Evolutionary conservation across 1,139 yeast species (phyloP).

Genomic region (Entelexis paramagnoliae): DNA sequence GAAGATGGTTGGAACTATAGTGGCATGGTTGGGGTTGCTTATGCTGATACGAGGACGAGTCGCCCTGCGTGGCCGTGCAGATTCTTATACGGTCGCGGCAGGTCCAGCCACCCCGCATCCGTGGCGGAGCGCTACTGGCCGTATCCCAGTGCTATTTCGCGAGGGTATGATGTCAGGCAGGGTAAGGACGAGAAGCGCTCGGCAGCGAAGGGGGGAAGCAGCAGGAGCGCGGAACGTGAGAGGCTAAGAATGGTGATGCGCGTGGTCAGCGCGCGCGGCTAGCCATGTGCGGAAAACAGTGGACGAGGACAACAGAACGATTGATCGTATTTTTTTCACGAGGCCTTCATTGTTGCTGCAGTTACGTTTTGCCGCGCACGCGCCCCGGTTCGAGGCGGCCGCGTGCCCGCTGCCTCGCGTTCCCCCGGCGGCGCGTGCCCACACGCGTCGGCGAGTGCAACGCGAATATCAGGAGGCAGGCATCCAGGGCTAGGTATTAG

Average conservation of each 20-base stretch:
- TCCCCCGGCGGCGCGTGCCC: neutral
- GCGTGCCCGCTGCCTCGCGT: neutral
- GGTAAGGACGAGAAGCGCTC: neutral
- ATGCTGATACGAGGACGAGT: neutral
- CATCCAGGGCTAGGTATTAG: slow-evolving; percentile 3
- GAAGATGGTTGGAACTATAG: neutral
- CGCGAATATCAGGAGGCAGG: slow-evolving; percentile 8
- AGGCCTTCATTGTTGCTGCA: no score
- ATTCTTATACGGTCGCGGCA: neutral
- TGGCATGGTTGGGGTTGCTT: neutral
- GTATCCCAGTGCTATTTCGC: neutral
- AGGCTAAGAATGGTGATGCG: neutral
- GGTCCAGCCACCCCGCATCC: neutral
- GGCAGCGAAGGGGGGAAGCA: neutral
- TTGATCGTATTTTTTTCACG: no score
- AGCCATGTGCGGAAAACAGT: neutral
- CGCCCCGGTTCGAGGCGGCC: neutral
- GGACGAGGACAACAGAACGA: no score
- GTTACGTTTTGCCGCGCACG: no score
- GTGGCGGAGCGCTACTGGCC: neutral
- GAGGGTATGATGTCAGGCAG: neutral
- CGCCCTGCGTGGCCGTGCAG: neutral
- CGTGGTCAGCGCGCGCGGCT: neutral
- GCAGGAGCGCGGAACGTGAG: neutral
- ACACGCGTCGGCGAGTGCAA: neutral